Evolutionary conservation across 371 early-diverging fungal genomes (phyloP).

Genomic region (Sporodiniella umbellata): DNA sequence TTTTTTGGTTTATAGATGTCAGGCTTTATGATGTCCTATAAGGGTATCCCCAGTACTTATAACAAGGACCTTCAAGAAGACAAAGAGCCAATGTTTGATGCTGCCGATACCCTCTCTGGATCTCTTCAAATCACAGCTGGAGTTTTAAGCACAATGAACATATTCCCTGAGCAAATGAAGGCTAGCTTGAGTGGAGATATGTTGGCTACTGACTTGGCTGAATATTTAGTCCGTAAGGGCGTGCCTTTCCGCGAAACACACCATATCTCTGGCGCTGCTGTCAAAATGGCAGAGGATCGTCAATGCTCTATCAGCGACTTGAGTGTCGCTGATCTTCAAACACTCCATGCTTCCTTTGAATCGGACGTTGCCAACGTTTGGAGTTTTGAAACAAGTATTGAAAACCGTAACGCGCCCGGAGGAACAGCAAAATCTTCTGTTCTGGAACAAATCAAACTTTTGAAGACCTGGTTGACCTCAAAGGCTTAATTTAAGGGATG

Average conservation of each 20-base stretch:
- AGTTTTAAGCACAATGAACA: constrained; percentile 83
- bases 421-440: constrained; percentile 86
- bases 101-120: constrained; percentile 82
- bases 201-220: constrained; percentile 97
- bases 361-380: constrained; percentile 78
- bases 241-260: constrained; percentile 99
- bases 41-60: constrained; percentile 95
- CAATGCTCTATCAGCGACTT: constrained; percentile 66
- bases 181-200: constrained; percentile 83
- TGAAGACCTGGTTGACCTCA: constrained; percentile 65
- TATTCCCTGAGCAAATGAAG: constrained; percentile 74
- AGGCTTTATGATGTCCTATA: constrained; percentile 96
- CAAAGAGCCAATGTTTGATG: constrained; percentile 97
- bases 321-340: constrained; percentile 72
- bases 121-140: constrained; percentile 90
- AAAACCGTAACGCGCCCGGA: constrained; percentile 83
- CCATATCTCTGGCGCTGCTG: constrained; percentile 95
- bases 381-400: constrained; percentile 86
- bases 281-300: constrained; percentile 88
- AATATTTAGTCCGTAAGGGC: constrained; percentile 89
- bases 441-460: constrained; percentile 68
- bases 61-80: constrained; percentile 99
- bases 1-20: constrained; percentile 56
- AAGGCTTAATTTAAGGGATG: no score
- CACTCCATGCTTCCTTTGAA: constrained; percentile 78